A percentile compares a stretch with the other conserved stretches of the same genome.
Conservation (phyloP, 1,284 basidiomycete species). For the Rhodotorula sp. region DNA sequence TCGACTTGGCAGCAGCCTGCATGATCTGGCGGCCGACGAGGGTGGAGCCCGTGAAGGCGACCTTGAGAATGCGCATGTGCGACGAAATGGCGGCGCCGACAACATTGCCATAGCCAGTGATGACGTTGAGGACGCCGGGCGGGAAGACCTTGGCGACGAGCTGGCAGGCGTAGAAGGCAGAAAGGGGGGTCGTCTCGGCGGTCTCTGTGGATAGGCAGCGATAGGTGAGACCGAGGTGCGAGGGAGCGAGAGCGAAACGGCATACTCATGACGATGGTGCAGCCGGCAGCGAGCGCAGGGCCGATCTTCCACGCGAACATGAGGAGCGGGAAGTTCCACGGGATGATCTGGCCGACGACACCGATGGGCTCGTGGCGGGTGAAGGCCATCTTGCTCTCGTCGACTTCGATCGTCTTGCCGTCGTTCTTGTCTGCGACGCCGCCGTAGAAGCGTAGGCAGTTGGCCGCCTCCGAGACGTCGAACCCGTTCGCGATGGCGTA, state of each 20-base stretch:
- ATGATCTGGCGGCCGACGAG: constrained; percentile 82
- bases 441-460: constrained; percentile 68
- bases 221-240: constrained; percentile 11
- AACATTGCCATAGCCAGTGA: constrained; percentile 63
- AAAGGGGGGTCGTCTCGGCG: constrained; percentile 86
- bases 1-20: constrained; percentile 76
- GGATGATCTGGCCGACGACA: constrained; percentile 81
- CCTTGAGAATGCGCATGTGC: constrained; percentile 61
- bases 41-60: constrained; percentile 65
- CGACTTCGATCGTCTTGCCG: constrained; percentile 77
- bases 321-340: constrained; percentile 62
- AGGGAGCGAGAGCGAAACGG: not conserved
- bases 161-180: constrained; percentile 56
- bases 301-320: constrained; percentile 86
- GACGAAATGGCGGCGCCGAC: constrained; percentile 74
- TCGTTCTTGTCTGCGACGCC: constrained; percentile 71
- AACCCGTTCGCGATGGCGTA: constrained; percentile 68
- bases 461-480: constrained; percentile 71
- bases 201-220: constrained; percentile 26
- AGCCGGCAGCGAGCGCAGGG: constrained; percentile 81
- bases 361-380: constrained; percentile 92
- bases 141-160: constrained; percentile 75
- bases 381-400: constrained; percentile 71
- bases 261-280: constrained; percentile 69
- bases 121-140: constrained; percentile 85